Evolutionary conservation across 2,329 filamentous ascomycete species (phyloP), one percentile per base, ranked within the genome.

Genomic region (Corniculantispora saksenae): DNA sequence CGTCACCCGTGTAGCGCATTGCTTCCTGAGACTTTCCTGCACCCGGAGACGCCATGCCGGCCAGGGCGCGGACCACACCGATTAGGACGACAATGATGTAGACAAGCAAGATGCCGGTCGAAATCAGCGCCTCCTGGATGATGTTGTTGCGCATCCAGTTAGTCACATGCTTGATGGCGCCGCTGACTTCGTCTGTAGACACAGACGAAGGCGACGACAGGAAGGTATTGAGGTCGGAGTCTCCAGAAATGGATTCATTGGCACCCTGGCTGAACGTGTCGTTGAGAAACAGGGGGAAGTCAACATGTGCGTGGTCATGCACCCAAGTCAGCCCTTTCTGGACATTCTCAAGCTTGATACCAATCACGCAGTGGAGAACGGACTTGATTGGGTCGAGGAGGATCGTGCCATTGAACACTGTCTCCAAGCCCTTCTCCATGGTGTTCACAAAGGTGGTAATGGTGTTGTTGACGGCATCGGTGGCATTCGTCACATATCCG

Each of bases 261-360:
- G 94, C 91, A 50, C 94, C 93, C 61, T 89, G 80, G 66, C 92
- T 94, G 79, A 98, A 97, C 1, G 91, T 91, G 74, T 97, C 85
- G 71, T 92, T 90, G 29, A 87, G 83, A 67, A 98, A 88, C 61
- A 86, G 78, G 0, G 95, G 95, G 70, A 99, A 90, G 66, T 87
- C 82, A 70, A 99, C 85, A 67, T 95, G 86, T 3, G 95, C 93
- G 74, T 98, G 82, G 70, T 98, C 90, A 72, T 91, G 87, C 13
- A 97, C 91, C 94, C 94, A 99, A 1, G 92, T 97, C n/a, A 98
- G 83, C 15, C 91, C 95, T 73, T 91, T 90, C 76, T 98, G 88
- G 69, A 99, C 87, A 25, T 89, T 86, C 69, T 91, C 88, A 68
- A 98, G 84, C 81, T 98, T 98, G 73, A 97, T 83, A 9, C 90